Evolutionary conservation across 1,139 yeast species (phyloP).

Genomic region (Keqinozyma sinolaborantium): DNA sequence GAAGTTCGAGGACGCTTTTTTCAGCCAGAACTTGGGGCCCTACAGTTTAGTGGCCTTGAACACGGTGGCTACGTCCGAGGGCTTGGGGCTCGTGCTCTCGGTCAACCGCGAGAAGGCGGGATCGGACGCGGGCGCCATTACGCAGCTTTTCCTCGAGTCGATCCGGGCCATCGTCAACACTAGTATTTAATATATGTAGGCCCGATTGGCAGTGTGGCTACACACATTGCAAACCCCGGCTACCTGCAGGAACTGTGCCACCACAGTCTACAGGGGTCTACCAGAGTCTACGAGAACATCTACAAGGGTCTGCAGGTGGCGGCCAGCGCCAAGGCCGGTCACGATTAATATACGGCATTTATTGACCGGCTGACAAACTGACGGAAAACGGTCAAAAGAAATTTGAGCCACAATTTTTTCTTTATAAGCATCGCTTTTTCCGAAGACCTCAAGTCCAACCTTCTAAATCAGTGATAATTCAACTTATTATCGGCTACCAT

Average conservation of each 20-base stretch:
- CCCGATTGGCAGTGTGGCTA: too few relatives aligned
- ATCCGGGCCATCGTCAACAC: neutral
- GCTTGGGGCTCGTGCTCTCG: neutral
- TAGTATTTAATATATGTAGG: too few relatives aligned
- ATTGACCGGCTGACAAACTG: too few relatives aligned
- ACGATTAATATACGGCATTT: too few relatives aligned
- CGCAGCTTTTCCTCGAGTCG: neutral
- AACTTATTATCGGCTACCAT: constrained; percentile 6
- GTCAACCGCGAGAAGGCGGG: neutral
- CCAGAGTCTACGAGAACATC: too few relatives aligned
- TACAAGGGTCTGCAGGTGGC: too few relatives aligned
- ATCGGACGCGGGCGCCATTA: neutral
- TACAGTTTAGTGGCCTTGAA: neutral
- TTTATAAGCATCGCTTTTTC: neutral
- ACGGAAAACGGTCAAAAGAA: constrained; percentile 1
- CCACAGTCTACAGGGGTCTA: too few relatives aligned
- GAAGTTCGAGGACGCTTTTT: neutral
- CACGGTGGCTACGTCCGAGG: neutral
- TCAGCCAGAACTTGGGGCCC: neutral
- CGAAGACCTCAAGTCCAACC: constrained; percentile 7
- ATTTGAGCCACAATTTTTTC: neutral
- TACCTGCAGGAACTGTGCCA: too few relatives aligned
- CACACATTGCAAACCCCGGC: too few relatives aligned
- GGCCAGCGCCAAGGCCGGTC: too few relatives aligned
- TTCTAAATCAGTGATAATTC: constrained; percentile 4